Evolutionary conservation across 768 basidiomycete genomes (phyloP).

Genomic region (Mycena sanguinolenta): DNA sequence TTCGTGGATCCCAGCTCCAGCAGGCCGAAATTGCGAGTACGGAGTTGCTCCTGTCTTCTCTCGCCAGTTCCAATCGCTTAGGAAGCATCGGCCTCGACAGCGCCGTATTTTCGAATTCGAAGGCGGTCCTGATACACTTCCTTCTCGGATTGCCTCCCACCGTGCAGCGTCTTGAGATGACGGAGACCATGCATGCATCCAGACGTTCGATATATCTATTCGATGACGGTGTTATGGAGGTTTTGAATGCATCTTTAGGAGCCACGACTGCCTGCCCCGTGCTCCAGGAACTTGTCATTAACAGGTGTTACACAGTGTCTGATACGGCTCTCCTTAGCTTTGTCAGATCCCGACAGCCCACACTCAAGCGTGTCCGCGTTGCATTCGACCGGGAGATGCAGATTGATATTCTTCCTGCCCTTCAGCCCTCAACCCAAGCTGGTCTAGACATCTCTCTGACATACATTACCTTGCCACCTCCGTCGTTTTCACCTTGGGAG

Average conservation of each 20-base stretch:
- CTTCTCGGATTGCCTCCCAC: conserved; percentile 1
- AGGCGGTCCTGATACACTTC: not conserved
- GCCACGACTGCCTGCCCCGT: not conserved
- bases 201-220: not conserved
- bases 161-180: not conserved
- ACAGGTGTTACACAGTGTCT: not conserved
- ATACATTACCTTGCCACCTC: not conserved
- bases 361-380: not conserved
- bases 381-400: conserved; percentile 1
- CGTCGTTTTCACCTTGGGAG: conserved; percentile 5
- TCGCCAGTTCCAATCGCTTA: not conserved
- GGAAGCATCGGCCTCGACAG: conserved; percentile 11
- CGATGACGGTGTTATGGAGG: not conserved
- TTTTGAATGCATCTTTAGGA: not conserved
- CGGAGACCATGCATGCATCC: not conserved
- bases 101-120: not conserved
- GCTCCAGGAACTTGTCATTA: conserved; percentile 1
- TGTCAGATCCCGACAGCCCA: not conserved
- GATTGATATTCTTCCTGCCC: not conserved
- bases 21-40: not conserved
- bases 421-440: not conserved
- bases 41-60: not conserved
- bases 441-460: conserved; percentile 4
- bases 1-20: not conserved
- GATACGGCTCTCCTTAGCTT: conserved; percentile 10